Evolutionary conservation across 768 basidiomycete species (phyloP), one percentile per base, ranked within the genome.

Genomic region (Tulasnella sp.): DNA sequence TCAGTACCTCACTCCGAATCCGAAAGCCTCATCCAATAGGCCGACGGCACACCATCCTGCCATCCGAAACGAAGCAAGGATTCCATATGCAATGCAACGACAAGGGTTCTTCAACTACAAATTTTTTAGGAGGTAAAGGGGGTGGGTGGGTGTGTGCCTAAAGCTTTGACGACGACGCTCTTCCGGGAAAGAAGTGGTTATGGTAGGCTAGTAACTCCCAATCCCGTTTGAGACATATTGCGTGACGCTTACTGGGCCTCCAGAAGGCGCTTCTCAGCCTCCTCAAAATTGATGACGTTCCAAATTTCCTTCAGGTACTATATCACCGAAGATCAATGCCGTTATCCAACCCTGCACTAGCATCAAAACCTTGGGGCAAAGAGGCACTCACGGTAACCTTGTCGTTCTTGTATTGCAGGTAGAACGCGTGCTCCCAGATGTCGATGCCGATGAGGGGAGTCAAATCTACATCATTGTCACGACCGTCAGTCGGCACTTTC

Each of bases 331-430:
- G 12, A 36, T n/a, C 27, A 39, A 62, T 40, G 6, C 48, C 48
- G 48, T 52, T 34, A 42, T 75, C 58, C 8, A 52, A 62, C 18
- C 38, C 36, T 71, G 4, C 36, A 5, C 36, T 27, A 62, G 76
- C 10, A 19, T 18, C 1, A 3, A 36, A 38, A 6, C 62, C n/a
- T 27, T n/a, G 31, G 12, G 31, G 38, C 24, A 31, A n/a, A 19
- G 34, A 42, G 36, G 56, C 10, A 89, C 96, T 85, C 84, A 97
- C 96, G 83, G 97, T 94, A 80, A 86, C 91, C 89, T 97, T 97
- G 84, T 95, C 95, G 86, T 97, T 98, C 86, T 93, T 90, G 87
- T 98, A 98, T 85, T 98, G 95, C 83, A 97, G 90, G 88, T 97
- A 98, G 88, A 96, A 86, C 44, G 84, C 94, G 84, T 97, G 96